Conservation (phyloP, 805 yeast species). For the Pichia californica region DNA sequence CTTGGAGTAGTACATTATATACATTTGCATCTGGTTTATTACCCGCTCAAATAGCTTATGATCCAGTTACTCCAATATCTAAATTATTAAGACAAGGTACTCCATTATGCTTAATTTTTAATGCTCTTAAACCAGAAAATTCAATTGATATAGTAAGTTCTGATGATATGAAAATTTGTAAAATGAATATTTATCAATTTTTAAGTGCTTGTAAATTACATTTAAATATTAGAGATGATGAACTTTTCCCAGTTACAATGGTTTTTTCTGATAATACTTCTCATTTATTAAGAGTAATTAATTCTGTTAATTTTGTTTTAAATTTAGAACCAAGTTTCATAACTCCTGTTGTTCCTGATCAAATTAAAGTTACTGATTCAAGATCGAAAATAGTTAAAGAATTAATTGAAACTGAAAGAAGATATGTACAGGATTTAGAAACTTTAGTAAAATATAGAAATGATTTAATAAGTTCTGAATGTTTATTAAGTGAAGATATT, state of each 20-base stretch:
- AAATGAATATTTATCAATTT: conserved; percentile 85
- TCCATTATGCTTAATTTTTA: conserved; percentile 81
- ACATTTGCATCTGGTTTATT: conserved; percentile 74
- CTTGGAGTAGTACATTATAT: conserved; percentile 36
- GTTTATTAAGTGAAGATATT: conserved; percentile 70
- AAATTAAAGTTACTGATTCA: conserved; percentile 39
- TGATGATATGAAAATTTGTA: conserved; percentile 78
- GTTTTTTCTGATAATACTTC: conserved; percentile 79
- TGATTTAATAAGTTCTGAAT: conserved; percentile 59
- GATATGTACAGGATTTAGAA: conserved; percentile 88
- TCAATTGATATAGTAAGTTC: conserved; percentile 56
- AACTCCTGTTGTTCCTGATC: conserved; percentile 19
- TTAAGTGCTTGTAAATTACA: conserved; percentile 77
- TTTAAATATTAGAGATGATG: conserved; percentile 69
- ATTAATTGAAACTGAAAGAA: conserved; percentile 82
- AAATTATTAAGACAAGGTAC: conserved; percentile 87
- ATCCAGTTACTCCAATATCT: conserved; percentile 90
- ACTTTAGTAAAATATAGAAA: conserved; percentile 58
- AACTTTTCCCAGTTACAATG: conserved; percentile 82
- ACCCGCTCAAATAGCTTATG: conserved; percentile 69
- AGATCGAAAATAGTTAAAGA: conserved; percentile 78
- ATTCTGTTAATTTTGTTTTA: conserved; percentile 61
- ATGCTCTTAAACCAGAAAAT: conserved; percentile 50
- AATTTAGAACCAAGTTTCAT: conserved; percentile 40
- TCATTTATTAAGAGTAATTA: conserved; percentile 67